Evolutionary conservation across 2,329 filamentous ascomycete genomes (phyloP).

Genomic region (Pyrenochaeta sp.): DNA sequence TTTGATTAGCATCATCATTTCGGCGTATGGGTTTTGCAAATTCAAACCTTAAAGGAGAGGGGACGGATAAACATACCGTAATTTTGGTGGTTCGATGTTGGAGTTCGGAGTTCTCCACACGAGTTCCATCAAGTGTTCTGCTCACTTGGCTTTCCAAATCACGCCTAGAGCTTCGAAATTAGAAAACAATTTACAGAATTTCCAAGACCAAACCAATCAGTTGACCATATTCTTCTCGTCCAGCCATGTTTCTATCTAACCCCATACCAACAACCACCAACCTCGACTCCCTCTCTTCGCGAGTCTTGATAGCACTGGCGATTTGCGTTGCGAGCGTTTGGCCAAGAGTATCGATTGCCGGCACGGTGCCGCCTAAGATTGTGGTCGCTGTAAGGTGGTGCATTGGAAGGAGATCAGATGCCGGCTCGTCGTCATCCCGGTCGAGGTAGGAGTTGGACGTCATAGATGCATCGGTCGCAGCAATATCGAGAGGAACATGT

Average conservation of each 20-base stretch:
- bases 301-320: slow-evolving; percentile 78
- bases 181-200: slow-evolving; percentile 35
- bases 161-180: neutral
- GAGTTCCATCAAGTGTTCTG: slow-evolving; percentile 1
- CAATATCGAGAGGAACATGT: slow-evolving; percentile 78
- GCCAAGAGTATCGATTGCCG: slow-evolving; percentile 81
- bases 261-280: slow-evolving; percentile 68
- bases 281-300: slow-evolving; percentile 69
- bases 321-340: slow-evolving; percentile 92
- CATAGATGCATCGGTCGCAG: slow-evolving; percentile 70
- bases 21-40: slow-evolving; percentile 11
- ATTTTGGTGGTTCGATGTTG: neutral
- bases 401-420: slow-evolving; percentile 71
- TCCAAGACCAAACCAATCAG: slow-evolving; percentile 54
- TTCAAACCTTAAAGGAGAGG: neutral
- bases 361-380: slow-evolving; percentile 81
- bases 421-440: slow-evolving; percentile 53
- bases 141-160: neutral
- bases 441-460: slow-evolving; percentile 54
- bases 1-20: slow-evolving; percentile 25
- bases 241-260: slow-evolving; percentile 62
- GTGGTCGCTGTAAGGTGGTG: slow-evolving; percentile 86
- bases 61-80: slow-evolving; percentile 7
- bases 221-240: slow-evolving; percentile 53
- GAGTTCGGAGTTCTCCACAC: neutral